Base-by-base conservation (phyloP, 2,329 filamentous ascomycete species). In the Xylaria digitata region DNA sequence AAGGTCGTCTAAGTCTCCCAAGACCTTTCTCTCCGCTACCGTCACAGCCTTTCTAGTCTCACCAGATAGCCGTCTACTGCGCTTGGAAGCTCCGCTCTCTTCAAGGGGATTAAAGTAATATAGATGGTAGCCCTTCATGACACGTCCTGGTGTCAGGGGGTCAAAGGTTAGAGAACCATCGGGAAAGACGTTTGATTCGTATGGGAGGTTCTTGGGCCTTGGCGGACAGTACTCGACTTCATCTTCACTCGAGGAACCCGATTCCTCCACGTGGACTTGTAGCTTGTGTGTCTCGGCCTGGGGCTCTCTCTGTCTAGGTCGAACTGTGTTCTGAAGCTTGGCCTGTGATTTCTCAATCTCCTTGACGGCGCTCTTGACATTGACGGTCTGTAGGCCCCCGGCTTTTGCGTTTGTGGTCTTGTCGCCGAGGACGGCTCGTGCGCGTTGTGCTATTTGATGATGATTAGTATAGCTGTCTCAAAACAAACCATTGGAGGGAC, bases 361-460 rank as follows among this genome's bases (percentile, higher is more conserved):
- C 54, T 85, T 84, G 46, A 85, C 83, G 23, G 84, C 82, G 65
- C 82, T 82, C 73, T 89, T 90, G 37, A 86, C 89, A 34, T 87
- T 89, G 6, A 87, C 87, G 3, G 89, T 90, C 70, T 91, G 89
- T 71, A 89, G 86, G 56, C 84, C 85, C 76, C 84, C 88, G 66
- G 90, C 87, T 83, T 97, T 98, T 61, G 92, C 93, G 79, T 99
- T 99, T 59, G 96, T 98, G 1, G 95, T 98, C 81, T 99, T 99
- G 84, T 93, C 91, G 40, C 95, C 95, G 54, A 99, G 83, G 13
- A 93, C 92, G 43, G 94, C 94, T 75, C 95, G 89, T 66, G 84
- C 90, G 66, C 89, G 88, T 57, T 90, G 86, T 63, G 85, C 89
- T 90, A 63, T 19, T 48, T 42, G 26, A 49, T 13, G 26, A 49